Evolutionary conservation across 495 filamentous ascomycete genomes (phyloP).

Genomic region (Xylaria palmicola): DNA sequence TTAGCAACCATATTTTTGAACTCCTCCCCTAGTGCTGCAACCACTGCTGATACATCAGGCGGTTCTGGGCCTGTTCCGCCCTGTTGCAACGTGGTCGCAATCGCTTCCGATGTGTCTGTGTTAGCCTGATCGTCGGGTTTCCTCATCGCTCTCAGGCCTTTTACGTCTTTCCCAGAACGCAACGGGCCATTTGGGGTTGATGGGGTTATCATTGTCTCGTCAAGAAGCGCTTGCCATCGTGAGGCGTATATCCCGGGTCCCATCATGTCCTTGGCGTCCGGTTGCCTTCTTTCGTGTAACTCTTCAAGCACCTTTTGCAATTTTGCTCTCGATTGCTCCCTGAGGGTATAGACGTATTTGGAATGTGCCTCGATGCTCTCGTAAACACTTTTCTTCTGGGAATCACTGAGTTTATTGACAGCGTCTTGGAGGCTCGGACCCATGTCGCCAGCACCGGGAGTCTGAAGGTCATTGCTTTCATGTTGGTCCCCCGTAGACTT

Average conservation of each 20-base stretch:
- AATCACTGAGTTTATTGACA: slow-evolving; percentile 42
- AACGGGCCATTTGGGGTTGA: slow-evolving; percentile 40
- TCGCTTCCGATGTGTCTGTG: slow-evolving; percentile 29
- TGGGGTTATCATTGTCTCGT: slow-evolving; percentile 59
- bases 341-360: slow-evolving; percentile 50
- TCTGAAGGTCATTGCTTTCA: not conserved
- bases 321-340: slow-evolving; percentile 44
- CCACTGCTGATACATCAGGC: slow-evolving; percentile 40
- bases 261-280: slow-evolving; percentile 24
- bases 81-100: slow-evolving; percentile 16
- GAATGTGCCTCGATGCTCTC: slow-evolving; percentile 51
- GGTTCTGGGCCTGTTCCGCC: not conserved
- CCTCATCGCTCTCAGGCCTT: slow-evolving; percentile 47
- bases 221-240: slow-evolving; percentile 62
- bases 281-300: slow-evolving; percentile 19
- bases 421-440: slow-evolving; percentile 44
- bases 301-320: slow-evolving; percentile 46
- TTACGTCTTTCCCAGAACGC: slow-evolving; percentile 52
- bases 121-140: slow-evolving; percentile 45
- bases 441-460: slow-evolving; percentile 41
- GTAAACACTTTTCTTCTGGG: slow-evolving; percentile 35
- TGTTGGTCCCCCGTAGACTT: not conserved
- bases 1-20: slow-evolving; percentile 35
- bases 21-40: slow-evolving; percentile 34
- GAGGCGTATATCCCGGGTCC: slow-evolving; percentile 64